Base-by-base conservation (phyloP, 2,329 filamentous ascomycete genomes). In the Fusarium albidum region DNA sequence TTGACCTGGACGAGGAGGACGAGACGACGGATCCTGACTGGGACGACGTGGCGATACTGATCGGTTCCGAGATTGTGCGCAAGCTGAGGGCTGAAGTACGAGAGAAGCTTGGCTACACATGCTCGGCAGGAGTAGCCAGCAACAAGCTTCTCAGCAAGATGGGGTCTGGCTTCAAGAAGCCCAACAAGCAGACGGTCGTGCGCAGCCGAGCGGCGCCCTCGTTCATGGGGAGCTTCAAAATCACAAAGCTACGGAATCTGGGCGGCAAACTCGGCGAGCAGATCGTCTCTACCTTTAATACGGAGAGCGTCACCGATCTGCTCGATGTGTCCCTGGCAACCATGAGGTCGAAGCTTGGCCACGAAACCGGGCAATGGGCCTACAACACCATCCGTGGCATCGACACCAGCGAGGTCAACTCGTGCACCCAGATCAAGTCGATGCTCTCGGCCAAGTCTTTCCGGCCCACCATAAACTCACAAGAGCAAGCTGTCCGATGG, bases 391-490 rank as follows among this genome's bases (percentile, higher is more conserved):
- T 98, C 46, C 86, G 95, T 10, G 95, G 95, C 2, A 85, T 93
- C 55, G 95, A 99, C 71, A 78, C 80, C 42, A 95, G 89, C 65
- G 93, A 97, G 72, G 92, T 99, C 61, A 97, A 92, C 68, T 84
- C 92, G 25, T 82, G 94, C 44, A 96, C 92, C 2, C 91, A 95
- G 68, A 96, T 97, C 77, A 97, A 98, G 72, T 95, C 90, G 13
- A 98, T 99, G 93, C 80, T 98, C 12, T 97, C 92, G 2, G 93
- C 95, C 15, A 99, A 99, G 71, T 96, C 92, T 0, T 99, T 99
- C 68, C 83, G 91, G 21, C 95, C 95, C 0, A 86, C 82, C 49
- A 94, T 98, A 69, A 90, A 86, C 63, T 88, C 81, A 3, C 77
- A 84, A 14, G 91, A 95, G 17, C 91, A 96, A 70, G 94, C 88